A percentile compares a stretch with the other conserved stretches of the same genome.
Conservation (phyloP, 139 green algal genomes). For the Volvox africanus region DNA sequence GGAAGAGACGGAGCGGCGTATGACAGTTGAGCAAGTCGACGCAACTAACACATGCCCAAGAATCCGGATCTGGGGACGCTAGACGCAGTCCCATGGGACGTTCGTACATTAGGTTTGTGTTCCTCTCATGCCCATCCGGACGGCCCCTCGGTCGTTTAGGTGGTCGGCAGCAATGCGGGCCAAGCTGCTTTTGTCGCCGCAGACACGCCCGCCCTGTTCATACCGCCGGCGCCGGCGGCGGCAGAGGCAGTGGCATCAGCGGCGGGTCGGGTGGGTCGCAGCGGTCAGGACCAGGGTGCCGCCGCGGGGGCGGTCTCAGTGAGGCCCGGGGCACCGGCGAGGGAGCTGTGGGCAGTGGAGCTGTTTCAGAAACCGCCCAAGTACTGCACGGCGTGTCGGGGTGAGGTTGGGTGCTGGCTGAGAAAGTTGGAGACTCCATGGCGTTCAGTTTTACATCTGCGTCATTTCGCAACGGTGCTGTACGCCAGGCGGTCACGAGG, state of each 20-base stretch:
- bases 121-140: not conserved
- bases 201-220: constrained; percentile 18
- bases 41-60: too few relatives aligned
- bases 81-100: too few relatives aligned
- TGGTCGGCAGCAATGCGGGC: constrained; percentile 15
- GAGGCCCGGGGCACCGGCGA: not conserved
- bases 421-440: not conserved
- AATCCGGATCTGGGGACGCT: too few relatives aligned
- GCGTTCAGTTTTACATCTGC: not conserved
- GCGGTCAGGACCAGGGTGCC: constrained; percentile 15
- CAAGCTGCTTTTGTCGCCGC: not conserved
- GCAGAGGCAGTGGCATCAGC: not conserved
- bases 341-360: constrained; percentile 55
- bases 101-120: too few relatives aligned
- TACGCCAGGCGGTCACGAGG: constrained; percentile 42
- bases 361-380: constrained; percentile 1
- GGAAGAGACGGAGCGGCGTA: too few relatives aligned
- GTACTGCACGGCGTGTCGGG: constrained; percentile 59
- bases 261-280: constrained; percentile 1
- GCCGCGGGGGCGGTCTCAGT: constrained; percentile 6
- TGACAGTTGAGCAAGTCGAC: too few relatives aligned
- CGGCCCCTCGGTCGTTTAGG: not conserved
- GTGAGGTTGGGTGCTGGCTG: constrained; percentile 27
- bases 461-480: not conserved
- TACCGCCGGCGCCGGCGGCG: not conserved